Evolutionary conservation across 1,284 basidiomycete species (phyloP), one percentile per base, ranked within the genome.

Genomic region (Ganoderma boninense): DNA sequence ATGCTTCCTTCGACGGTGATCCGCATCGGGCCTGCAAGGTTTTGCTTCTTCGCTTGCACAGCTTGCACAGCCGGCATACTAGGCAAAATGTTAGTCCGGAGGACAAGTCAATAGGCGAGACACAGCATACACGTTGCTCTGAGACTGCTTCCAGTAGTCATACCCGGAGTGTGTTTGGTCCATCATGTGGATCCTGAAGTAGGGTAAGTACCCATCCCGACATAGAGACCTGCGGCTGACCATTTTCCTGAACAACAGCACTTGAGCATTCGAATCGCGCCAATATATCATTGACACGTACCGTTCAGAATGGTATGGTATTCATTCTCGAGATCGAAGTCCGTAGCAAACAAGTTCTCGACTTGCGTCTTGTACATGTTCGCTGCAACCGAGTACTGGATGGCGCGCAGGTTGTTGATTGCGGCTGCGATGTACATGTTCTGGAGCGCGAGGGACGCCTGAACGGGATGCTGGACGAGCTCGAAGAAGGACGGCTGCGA

Each of bases 141-240:
- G 87, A 0, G 90, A 89, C 76, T 90, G 87, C 73, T 92, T 91
- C 90, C 91, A 92, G 79, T 92, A 92, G 73, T 85, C 87, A 73
- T 91, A 91, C 73, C 86, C 87, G 67, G 89, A 77, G 79, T 90
- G 88, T 10, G 88, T 90, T 75, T 92, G 90, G 72, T 89, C 86
- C 87, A 92, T 90, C 86, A 92, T 91, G 73, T 90, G 79, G 66
- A 77, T 72, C 79, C 76, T 76, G 46, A 14, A 18, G n/a, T 38
- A 16, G 16, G 32, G 43, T 68, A 44, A 67, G 64, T 11, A 64
- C 11, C 35, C 26, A 44, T 29, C 10, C 40, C 26, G 49, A 16
- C 43, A 7, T 3, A 3, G 16, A n/a, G 4, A 7, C 60, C 42
- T 44, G 71, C 87, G 8, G 40, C 23, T 13, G 46, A 73, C 87